Evolutionary conservation across 495 filamentous ascomycete species (phyloP), one percentile per base, ranked within the genome.

Genomic region (Bacidia gigantensis): DNA sequence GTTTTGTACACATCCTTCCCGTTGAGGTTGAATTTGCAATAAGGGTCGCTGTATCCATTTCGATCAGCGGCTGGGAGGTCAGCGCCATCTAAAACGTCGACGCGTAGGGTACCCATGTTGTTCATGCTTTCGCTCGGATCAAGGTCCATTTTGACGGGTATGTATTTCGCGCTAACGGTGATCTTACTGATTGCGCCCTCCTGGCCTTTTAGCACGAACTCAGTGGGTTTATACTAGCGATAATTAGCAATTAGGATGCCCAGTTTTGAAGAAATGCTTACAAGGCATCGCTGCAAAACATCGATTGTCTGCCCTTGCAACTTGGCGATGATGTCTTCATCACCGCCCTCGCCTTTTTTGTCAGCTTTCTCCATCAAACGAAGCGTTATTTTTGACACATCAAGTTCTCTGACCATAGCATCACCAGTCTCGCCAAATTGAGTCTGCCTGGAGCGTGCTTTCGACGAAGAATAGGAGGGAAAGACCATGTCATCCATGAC

Each of bases 111-210:
- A 51, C 92, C 92, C 82, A 92, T 89, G 68, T 99, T 99, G 76
- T 94, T 97, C 73, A 97, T 95, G 64, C 86, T 93, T 68, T 99
- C 92, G 58, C 76, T 84, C 1, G 90, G 87, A 61, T 97, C 88
- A 50, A 99, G 84, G 50, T 76, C 75, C 92, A 99, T 99, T 67
- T 83, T 77, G 46, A 95, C 78, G 0, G 92, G 92, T 17, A 97
- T 82, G 61, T 95, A 99, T 62, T 93, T 93, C 57, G 95, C 75
- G 69, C 83, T 88, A 58, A 97, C 85, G 50, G 81, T 90, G 63
- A 99, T 68, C 61, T 80, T 89, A 71, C 81, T 89, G 22, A 82
- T 64, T 51, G 80, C 79, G 32, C 89, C 89, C 9, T 88, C 73
- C 12, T 79, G 77, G 49, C 83, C 83, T 58, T 78, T 86, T 25